Percentiles rank a stretch among this genome's conserved stretches.
Evolutionary conservation across 2,329 filamentous ascomycete species (phyloP).

Genomic region (Aspergillus uvarum): DNA sequence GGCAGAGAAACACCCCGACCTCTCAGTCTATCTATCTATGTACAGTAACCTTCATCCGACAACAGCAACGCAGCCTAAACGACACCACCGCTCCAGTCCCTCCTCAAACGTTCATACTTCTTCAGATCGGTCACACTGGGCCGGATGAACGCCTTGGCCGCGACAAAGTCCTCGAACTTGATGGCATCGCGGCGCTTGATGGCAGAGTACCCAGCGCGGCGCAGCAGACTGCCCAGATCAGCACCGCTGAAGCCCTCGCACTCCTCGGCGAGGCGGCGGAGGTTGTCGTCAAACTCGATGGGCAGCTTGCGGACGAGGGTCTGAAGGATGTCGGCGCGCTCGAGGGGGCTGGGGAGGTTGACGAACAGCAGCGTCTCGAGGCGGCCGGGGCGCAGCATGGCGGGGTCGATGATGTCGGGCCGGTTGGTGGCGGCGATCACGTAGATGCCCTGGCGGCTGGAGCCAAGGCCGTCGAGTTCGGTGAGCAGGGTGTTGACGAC

Average conservation of each 20-base stretch:
- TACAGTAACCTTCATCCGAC: not conserved
- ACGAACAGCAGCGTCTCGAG: constrained; percentile 88
- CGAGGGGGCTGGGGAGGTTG: constrained; percentile 74
- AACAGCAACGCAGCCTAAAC: constrained; percentile 20
- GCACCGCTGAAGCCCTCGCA: constrained; percentile 78
- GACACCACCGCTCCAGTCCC: constrained; percentile 47
- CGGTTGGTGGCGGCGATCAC: constrained; percentile 94
- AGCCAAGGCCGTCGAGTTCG: constrained; percentile 80
- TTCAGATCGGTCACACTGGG: constrained; percentile 58
- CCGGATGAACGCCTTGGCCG: constrained; percentile 41
- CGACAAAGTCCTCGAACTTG: constrained; percentile 45
- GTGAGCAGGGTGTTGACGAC: constrained; percentile 95
- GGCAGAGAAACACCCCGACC: not conserved
- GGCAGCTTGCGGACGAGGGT: constrained; percentile 58
- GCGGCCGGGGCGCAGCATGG: constrained; percentile 88
- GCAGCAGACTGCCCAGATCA: constrained; percentile 59
- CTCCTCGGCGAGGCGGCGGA: constrained; percentile 66
- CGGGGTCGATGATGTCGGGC: constrained; percentile 93
- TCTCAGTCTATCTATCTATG: not conserved
- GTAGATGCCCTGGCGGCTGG: constrained; percentile 79
- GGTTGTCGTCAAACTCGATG: constrained; percentile 52
- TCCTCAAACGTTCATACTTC: constrained; percentile 57
- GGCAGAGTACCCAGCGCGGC: constrained; percentile 59
- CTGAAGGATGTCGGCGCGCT: constrained; percentile 80
- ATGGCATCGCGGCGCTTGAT: constrained; percentile 52